A percentile compares a stretch with the other conserved stretches of the same genome.
These are phyloP conservation scores for Pistacia integerrima DNA, from an alignment of 345 rosid species.

Conservation along the genomic window DNA sequence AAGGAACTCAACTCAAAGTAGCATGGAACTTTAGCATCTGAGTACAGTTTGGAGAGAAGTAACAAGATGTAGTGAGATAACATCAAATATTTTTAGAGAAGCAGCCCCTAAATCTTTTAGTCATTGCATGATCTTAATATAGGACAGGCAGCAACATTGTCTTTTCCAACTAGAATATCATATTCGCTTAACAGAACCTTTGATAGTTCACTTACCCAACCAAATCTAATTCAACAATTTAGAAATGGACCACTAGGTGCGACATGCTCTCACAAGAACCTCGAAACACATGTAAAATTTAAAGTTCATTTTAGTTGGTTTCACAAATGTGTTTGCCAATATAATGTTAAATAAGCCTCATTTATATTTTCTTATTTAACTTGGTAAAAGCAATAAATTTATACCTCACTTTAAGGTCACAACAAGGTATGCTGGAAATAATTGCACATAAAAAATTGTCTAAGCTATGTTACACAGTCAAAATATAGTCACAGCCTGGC, in stretches of 20 bases:
- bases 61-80: neutral
- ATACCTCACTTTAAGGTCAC: neutral
- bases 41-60: neutral
- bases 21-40: neutral
- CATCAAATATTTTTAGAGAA: constrained; percentile 5
- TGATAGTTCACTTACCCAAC: neutral
- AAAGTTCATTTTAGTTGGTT: neutral
- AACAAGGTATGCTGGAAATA: neutral
- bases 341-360: neutral
- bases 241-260: neutral
- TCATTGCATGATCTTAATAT: neutral
- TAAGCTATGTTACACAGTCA: neutral
- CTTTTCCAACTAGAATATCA: no score
- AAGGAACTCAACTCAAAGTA: neutral
- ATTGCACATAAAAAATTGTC: neutral
- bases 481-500: neutral
- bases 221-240: neutral
- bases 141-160: no score
- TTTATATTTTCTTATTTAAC: neutral
- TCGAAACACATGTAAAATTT: neutral
- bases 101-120: neutral
- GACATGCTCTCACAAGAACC: neutral
- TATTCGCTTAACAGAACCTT: neutral
- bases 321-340: neutral
- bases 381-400: neutral